phyloP scores from a whole-genome alignment of 2,329 filamentous ascomycete species.

The Raffaelea ambrosiae region DNA sequence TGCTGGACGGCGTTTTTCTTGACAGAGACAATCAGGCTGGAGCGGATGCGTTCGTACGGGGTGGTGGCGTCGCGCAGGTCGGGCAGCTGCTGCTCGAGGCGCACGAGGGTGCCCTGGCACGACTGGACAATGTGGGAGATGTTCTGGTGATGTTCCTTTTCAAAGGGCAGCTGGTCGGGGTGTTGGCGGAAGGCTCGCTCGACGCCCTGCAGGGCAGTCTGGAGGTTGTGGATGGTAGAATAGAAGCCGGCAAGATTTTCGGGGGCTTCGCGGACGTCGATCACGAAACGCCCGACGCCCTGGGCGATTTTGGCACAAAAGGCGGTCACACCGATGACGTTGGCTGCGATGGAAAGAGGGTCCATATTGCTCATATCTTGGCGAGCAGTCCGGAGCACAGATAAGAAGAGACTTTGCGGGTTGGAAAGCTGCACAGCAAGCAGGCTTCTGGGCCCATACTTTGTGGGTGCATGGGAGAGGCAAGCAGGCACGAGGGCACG shows the following conservation, averaged over 20 bases:
- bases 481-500: too few species aligned
- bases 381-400: too few species aligned
- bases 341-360: background rate
- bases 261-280: background rate
- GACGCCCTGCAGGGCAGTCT: background rate
- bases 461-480: background rate
- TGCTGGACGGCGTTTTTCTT: background rate
- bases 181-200: background rate
- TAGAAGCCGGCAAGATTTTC: background rate
- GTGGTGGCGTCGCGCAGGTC: background rate
- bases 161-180: slow-evolving; percentile 1
- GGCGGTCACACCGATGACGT: background rate
- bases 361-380: background rate
- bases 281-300: background rate
- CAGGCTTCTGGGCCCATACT: too few species aligned
- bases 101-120: background rate
- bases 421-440: too few species aligned
- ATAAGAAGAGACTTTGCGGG: too few species aligned
- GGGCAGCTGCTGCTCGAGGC: background rate
- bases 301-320: background rate
- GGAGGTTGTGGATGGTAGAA: background rate
- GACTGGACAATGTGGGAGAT: background rate
- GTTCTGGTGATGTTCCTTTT: slow-evolving; percentile 2
- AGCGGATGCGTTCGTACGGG: background rate
- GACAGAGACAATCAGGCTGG: background rate